Conservation (phyloP, 306 rosid genomes). For the Casuarina glauca region DNA sequence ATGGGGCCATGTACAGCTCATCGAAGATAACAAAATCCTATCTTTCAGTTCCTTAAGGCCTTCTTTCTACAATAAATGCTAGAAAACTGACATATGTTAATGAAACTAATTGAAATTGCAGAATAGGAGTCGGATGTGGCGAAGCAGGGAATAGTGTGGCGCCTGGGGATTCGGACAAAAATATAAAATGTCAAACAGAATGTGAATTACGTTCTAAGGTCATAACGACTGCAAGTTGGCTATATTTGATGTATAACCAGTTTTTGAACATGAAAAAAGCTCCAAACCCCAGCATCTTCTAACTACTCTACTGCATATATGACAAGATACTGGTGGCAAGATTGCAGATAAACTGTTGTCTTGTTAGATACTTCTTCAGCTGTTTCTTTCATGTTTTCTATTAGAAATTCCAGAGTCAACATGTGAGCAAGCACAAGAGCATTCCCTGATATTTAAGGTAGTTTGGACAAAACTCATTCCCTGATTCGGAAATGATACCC, state of each 20-base stretch:
- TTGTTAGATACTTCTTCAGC: too few species aligned
- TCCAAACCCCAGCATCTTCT: neutral
- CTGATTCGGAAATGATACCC: too few species aligned
- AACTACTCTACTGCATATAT: neutral
- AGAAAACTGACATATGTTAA: neutral
- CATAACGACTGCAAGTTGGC: neutral
- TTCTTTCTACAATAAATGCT: neutral
- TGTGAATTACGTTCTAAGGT: neutral
- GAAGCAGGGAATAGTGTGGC: conserved; percentile 7
- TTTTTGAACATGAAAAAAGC: neutral
- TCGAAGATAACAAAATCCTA: neutral
- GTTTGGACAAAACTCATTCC: too few species aligned
- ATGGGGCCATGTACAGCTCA: conserved; percentile 3
- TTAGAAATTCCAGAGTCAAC: too few species aligned
- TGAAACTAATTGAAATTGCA: conserved; percentile 1
- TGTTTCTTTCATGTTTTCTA: too few species aligned
- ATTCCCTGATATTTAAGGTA: too few species aligned
- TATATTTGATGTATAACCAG: neutral
- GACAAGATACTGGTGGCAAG: neutral
- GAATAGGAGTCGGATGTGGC: conserved; percentile 10
- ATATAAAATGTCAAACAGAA: neutral
- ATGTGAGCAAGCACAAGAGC: too few species aligned
- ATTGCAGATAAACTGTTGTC: too few species aligned
- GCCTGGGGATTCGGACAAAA: conserved; percentile 21
- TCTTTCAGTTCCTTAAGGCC: neutral